Conservation (phyloP, 345 rosid genomes). For the Citrus maxima region DNA sequence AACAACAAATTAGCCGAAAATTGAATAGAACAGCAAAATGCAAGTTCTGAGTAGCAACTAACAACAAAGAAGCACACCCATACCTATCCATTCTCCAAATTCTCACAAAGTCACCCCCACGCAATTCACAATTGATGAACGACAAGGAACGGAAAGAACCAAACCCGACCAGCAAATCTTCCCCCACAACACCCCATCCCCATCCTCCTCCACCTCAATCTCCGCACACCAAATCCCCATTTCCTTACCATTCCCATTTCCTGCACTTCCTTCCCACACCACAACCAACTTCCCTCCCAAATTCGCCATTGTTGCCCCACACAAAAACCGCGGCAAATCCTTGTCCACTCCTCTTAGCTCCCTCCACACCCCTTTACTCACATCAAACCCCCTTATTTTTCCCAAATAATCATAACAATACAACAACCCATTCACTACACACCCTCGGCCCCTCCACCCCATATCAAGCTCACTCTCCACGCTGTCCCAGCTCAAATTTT, state of each 20-base stretch:
- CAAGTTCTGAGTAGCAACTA: background rate
- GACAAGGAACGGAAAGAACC: conserved; percentile 45
- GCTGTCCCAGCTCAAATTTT: conserved; percentile 44
- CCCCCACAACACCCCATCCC: conserved; percentile 62
- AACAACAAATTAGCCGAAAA: background rate
- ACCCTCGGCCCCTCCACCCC: conserved; percentile 95
- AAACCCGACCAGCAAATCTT: conserved; percentile 53
- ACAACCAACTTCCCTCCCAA: conserved; percentile 79
- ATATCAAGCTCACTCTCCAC: conserved; percentile 61
- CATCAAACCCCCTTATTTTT: conserved; percentile 76
- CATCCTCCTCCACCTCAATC: conserved; percentile 51
- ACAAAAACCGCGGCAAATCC: conserved; percentile 62
- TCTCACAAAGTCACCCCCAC: conserved; percentile 58
- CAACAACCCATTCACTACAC: conserved; percentile 64
- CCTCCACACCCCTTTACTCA: conserved; percentile 51
- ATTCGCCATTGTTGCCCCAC: conserved; percentile 85
- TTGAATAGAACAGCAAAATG: background rate
- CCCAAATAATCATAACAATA: conserved; percentile 88
- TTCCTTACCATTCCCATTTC: conserved; percentile 31
- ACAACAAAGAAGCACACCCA: background rate
- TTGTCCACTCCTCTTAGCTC: conserved; percentile 58
- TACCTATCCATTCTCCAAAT: background rate
- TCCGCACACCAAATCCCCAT: conserved; percentile 78
- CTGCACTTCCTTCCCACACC: conserved; percentile 65
- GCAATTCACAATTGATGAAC: conserved; percentile 66